phyloP scores from a whole-genome alignment of 768 basidiomycete species.

The Russula sp. region DNA sequence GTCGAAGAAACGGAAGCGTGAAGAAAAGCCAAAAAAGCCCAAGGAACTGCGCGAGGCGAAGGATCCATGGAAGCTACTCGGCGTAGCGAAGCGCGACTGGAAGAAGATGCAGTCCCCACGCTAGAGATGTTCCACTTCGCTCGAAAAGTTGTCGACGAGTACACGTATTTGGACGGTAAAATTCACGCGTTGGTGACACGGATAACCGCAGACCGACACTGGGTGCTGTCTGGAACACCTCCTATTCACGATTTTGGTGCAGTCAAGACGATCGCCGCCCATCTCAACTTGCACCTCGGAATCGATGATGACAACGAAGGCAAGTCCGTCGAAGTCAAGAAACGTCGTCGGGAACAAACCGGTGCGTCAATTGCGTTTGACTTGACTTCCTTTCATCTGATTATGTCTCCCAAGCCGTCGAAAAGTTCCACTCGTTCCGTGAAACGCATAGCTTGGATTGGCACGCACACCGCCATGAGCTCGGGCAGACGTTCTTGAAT shows the following conservation, averaged over 20 bases:
- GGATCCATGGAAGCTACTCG: slow-evolving; percentile 76
- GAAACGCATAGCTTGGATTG: slow-evolving; percentile 90
- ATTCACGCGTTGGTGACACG: slow-evolving; percentile 74
- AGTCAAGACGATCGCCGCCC: slow-evolving; percentile 85
- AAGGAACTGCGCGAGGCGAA: slow-evolving; percentile 47
- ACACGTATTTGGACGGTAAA: slow-evolving; percentile 85
- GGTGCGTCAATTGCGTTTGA: slow-evolving; percentile 44
- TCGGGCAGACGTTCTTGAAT: slow-evolving; percentile 81
- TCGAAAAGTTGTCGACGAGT: slow-evolving; percentile 89
- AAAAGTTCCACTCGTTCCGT: slow-evolving; percentile 94
- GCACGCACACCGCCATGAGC: slow-evolving; percentile 81
- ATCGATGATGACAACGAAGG: slow-evolving; percentile 87
- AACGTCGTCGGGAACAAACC: slow-evolving; percentile 79
- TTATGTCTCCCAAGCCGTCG: slow-evolving; percentile 55
- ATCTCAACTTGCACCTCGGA: slow-evolving; percentile 87
- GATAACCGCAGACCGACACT: slow-evolving; percentile 73
- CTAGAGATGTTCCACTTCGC: slow-evolving; percentile 92
- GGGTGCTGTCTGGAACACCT: slow-evolving; percentile 97
- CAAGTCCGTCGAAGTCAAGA: slow-evolving; percentile 70
- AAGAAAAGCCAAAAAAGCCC: slow-evolving; percentile 34
- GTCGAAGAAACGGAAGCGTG: slow-evolving; percentile 46
- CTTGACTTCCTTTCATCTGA: not conserved
- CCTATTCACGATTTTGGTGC: slow-evolving; percentile 89
- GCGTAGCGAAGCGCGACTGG: slow-evolving; percentile 68
- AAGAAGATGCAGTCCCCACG: slow-evolving; percentile 72